Percentiles rank a stretch among this genome's conserved stretches.
Conservation (phyloP, 768 basidiomycete species). For the Lactarius pseudohatsudake region DNA sequence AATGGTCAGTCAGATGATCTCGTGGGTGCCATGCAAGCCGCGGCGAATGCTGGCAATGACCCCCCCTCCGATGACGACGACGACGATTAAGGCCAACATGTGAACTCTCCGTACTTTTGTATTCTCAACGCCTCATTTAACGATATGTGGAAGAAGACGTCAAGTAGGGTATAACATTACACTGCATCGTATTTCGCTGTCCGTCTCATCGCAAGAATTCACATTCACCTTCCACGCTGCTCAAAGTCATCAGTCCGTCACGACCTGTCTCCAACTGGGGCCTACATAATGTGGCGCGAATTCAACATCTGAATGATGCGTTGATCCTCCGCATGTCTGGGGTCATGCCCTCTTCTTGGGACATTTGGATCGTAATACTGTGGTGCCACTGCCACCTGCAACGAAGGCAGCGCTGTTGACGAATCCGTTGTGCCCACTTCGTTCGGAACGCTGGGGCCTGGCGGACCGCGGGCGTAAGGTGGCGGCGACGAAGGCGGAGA, state of each 20-base stretch:
- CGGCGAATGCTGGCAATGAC: conserved; percentile 55
- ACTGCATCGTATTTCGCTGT: conserved; percentile 12
- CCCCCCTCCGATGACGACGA: conserved; percentile 51
- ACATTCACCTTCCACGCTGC: not conserved
- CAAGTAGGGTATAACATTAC: conserved; percentile 26
- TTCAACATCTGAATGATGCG: conserved; percentile 62
- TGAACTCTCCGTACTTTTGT: conserved; percentile 10
- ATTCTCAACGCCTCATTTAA: not conserved
- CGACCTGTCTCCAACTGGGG: not conserved
- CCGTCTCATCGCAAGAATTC: conserved; percentile 15
- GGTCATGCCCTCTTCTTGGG: conserved; percentile 36
- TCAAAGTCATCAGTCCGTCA: not conserved
- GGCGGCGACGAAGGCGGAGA: conserved; percentile 32
- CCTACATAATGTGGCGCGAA: conserved; percentile 38
- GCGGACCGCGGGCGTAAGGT: conserved; percentile 30
- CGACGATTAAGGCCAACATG: conserved; percentile 46
- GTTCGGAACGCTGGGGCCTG: conserved; percentile 25
- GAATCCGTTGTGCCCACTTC: conserved; percentile 25
- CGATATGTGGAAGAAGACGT: conserved; percentile 16
- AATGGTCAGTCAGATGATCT: conserved; percentile 79
- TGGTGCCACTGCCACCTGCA: conserved; percentile 41
- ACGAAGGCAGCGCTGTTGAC: conserved; percentile 40
- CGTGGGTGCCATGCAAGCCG: conserved; percentile 80
- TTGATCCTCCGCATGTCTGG: conserved; percentile 55
- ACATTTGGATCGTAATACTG: conserved; percentile 34